Evolutionary conservation across 1,284 basidiomycete species (phyloP).

Genomic region (Tranzscheliella williamsii): DNA sequence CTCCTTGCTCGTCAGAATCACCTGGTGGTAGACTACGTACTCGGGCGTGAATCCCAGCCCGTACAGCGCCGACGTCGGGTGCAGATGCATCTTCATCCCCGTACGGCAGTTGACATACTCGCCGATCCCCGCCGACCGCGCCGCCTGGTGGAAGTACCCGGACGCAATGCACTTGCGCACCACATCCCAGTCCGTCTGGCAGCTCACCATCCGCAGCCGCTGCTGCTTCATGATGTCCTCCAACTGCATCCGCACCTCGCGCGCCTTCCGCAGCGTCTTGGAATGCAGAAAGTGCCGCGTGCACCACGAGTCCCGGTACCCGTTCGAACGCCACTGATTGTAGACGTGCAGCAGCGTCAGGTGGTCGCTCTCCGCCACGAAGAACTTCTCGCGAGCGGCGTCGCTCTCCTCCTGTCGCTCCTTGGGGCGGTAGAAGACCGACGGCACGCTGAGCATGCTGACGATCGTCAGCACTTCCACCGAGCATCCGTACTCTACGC

Average conservation of each 20-base stretch:
- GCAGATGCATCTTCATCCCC: slow-evolving; percentile 80
- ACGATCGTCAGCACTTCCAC: slow-evolving; percentile 97
- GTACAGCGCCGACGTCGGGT: slow-evolving; percentile 94
- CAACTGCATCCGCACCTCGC: slow-evolving; percentile 93
- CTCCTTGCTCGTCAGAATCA: slow-evolving; percentile 45
- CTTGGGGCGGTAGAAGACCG: slow-evolving; percentile 90
- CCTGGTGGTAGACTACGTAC: slow-evolving; percentile 94
- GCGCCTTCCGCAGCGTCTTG: slow-evolving; percentile 88
- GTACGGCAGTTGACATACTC: slow-evolving; percentile 97
- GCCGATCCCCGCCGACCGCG: slow-evolving; percentile 95
- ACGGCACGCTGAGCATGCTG: slow-evolving; percentile 94
- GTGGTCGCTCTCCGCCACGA: slow-evolving; percentile 97
- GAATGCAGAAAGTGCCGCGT: slow-evolving; percentile 94
- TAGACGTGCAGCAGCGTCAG: slow-evolving; percentile 94
- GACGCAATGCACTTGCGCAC: slow-evolving; percentile 96
- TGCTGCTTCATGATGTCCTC: slow-evolving; percentile 99
- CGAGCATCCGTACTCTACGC: slow-evolving; percentile 89
- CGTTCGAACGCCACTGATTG: slow-evolving; percentile 95
- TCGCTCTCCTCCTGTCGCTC: slow-evolving; percentile 95
- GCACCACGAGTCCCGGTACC: slow-evolving; percentile 87
- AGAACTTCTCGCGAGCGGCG: slow-evolving; percentile 95
- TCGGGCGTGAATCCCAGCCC: slow-evolving; percentile 95
- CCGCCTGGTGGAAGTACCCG: slow-evolving; percentile 99
- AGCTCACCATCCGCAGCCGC: slow-evolving; percentile 86
- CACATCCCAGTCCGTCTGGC: slow-evolving; percentile 92